Evolutionary conservation across 164 flowering plant genomes (phyloP).

Genomic region (Stephania cephalantha): DNA sequence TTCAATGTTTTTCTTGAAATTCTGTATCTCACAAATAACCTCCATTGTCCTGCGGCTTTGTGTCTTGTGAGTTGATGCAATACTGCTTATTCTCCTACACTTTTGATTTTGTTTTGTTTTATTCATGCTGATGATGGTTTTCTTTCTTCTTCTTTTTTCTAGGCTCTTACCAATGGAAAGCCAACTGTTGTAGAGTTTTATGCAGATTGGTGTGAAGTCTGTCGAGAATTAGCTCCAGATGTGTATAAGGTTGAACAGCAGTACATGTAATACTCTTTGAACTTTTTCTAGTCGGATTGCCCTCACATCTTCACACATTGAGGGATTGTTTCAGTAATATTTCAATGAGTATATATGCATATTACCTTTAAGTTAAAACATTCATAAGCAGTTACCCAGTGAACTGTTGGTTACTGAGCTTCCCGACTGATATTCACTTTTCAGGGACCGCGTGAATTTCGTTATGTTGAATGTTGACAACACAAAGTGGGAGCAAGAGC

Average conservation of each 20-base stretch:
- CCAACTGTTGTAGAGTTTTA: constrained; percentile 98
- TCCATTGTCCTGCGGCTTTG: background rate
- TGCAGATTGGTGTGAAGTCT: constrained; percentile 99
- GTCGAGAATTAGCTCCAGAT: constrained; percentile 92
- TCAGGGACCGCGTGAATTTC: constrained; percentile 84
- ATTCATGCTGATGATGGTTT: constrained; percentile 1
- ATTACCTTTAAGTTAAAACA: background rate
- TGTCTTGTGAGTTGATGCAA: no score
- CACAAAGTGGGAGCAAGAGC: constrained; percentile 99
- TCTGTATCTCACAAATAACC: background rate
- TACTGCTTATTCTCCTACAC: background rate
- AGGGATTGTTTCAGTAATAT: background rate
- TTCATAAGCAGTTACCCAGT: no score
- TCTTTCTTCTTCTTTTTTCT: constrained; percentile 13
- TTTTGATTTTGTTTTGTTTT: background rate
- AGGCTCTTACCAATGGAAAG: constrained; percentile 92
- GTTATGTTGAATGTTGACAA: constrained; percentile 98
- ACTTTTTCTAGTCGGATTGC: background rate
- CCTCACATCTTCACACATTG: background rate
- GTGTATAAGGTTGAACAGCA: constrained; percentile 90
- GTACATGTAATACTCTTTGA: constrained; percentile 59
- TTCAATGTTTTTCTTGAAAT: background rate
- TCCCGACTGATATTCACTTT: background rate
- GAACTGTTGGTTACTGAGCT: no score
- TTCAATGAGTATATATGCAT: background rate